Conservation (phyloP, 139 green algal species). For the Diplosphaera chodatii region DNA sequence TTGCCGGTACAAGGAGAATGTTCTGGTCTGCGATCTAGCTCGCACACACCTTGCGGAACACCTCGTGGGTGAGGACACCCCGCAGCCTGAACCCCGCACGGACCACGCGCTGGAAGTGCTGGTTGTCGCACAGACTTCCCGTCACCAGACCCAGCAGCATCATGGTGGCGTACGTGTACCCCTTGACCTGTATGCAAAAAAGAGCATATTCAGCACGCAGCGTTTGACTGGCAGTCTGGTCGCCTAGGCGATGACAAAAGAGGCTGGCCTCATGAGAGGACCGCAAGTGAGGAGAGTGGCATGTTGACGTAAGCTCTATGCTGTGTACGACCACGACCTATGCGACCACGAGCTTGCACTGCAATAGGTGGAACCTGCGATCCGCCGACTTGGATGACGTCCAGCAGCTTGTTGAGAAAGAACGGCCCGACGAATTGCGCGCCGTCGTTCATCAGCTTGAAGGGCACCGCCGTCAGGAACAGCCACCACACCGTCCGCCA, state of each 20-base stretch:
- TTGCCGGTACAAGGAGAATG: no score
- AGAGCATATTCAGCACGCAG: no score
- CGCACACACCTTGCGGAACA: slow-evolving; percentile 48
- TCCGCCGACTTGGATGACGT: slow-evolving; percentile 20
- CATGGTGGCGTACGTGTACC: slow-evolving; percentile 20
- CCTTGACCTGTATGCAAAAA: slow-evolving; percentile 5
- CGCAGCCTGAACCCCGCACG: slow-evolving; percentile 44
- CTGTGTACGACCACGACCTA: no score
- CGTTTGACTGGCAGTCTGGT: no score
- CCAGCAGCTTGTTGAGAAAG: slow-evolving; percentile 57
- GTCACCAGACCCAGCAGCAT: slow-evolving; percentile 33
- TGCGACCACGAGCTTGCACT: no score
- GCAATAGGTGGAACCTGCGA: background rate
- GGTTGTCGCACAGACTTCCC: slow-evolving; percentile 47
- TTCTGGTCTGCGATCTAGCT: no score
- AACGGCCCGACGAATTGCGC: slow-evolving; percentile 52
- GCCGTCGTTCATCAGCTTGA: slow-evolving; percentile 5
- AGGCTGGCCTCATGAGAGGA: no score
- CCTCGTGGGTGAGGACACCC: slow-evolving; percentile 43
- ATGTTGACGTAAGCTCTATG: no score
- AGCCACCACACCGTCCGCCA: no score
- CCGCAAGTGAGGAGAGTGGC: no score
- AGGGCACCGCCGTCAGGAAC: no score
- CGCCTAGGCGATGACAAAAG: no score
- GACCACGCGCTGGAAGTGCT: slow-evolving; percentile 54